A percentile compares a stretch with the other conserved stretches of the same genome.
These are phyloP conservation scores for Entomortierella parvispora DNA, from an alignment of 192 early-diverging fungal species.

Conservation along the genomic window DNA sequence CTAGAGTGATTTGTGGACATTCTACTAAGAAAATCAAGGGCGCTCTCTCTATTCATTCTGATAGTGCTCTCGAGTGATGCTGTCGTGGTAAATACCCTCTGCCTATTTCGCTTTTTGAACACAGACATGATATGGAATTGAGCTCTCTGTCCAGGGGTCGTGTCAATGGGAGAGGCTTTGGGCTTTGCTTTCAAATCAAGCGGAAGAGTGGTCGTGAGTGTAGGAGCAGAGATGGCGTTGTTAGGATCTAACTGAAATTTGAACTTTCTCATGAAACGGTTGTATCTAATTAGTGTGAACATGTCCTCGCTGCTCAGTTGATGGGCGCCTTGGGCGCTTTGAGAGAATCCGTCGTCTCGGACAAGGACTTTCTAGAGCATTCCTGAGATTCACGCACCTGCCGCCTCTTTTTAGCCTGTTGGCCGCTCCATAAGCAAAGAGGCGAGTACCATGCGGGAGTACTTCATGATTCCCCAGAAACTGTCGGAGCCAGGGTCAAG, in stretches of 20 bases:
- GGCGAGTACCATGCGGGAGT: too few relatives aligned
- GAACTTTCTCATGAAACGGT: too few relatives aligned
- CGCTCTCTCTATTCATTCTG: neutral
- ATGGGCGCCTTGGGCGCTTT: slow-evolving; percentile 18
- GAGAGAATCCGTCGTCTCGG: slow-evolving; percentile 12
- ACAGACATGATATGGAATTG: too few relatives aligned
- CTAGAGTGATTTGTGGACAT: neutral
- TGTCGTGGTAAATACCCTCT: slow-evolving; percentile 27
- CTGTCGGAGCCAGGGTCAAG: too few relatives aligned
- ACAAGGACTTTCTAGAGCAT: slow-evolving; percentile 24
- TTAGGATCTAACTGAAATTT: neutral
- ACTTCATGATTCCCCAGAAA: neutral
- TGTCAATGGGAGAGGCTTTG: too few relatives aligned
- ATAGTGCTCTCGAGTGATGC: slow-evolving; percentile 31
- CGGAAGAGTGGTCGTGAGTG: neutral
- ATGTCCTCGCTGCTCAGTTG: slow-evolving; percentile 30
- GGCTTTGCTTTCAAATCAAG: too few relatives aligned
- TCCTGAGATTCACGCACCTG: neutral
- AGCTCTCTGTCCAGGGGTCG: too few relatives aligned
- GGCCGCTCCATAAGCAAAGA: too few relatives aligned
- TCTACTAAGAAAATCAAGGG: neutral
- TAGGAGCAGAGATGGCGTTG: neutral
- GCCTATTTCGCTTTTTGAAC: too few relatives aligned
- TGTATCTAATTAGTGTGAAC: slow-evolving; percentile 38
- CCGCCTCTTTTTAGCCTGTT: neutral